Evolutionary conservation across 257 asterid genomes (phyloP).

Genomic region (Rubia yunnanensis): DNA sequence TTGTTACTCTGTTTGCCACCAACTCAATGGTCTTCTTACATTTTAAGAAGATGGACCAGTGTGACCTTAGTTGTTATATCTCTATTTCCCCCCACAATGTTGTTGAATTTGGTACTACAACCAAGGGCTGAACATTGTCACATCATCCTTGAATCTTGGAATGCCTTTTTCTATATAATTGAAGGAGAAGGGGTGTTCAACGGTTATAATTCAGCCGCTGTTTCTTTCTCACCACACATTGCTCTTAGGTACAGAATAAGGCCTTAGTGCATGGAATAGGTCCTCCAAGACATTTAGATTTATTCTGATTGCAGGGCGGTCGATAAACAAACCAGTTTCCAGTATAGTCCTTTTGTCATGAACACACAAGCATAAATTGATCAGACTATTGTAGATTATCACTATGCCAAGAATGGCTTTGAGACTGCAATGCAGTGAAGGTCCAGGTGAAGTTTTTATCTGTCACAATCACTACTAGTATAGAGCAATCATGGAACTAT

Average conservation of each 20-base stretch:
- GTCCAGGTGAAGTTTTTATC: conserved; percentile 36
- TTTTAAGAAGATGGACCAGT: too few relatives aligned
- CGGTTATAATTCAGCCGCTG: conserved; percentile 27
- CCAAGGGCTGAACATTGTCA: conserved; percentile 53
- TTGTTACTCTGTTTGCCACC: too few relatives aligned
- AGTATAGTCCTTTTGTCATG: conserved; percentile 95
- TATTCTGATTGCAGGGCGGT: conserved; percentile 64
- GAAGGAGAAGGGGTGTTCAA: conserved; percentile 81
- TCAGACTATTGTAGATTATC: conserved; percentile 67
- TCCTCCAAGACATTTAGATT: conserved; percentile 47
- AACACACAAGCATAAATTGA: conserved; percentile 77
- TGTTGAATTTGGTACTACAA: conserved; percentile 60
- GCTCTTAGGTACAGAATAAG: conserved; percentile 80
- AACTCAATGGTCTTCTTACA: too few relatives aligned
- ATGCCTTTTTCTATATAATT: conserved; percentile 53
- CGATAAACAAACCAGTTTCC: conserved; percentile 80
- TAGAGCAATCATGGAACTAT: too few relatives aligned
- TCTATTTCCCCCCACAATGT: conserved; percentile 94
- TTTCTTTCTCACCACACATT: conserved; percentile 54
- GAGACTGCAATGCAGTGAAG: conserved; percentile 73
- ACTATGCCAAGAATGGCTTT: conserved; percentile 66
- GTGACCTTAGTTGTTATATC: too few relatives aligned
- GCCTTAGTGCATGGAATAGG: conserved; percentile 74
- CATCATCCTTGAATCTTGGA: conserved; percentile 65
- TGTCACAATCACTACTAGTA: conserved; percentile 23